Conservation (phyloP, 2,329 filamentous ascomycete genomes). For the Didymella pomorum region DNA sequence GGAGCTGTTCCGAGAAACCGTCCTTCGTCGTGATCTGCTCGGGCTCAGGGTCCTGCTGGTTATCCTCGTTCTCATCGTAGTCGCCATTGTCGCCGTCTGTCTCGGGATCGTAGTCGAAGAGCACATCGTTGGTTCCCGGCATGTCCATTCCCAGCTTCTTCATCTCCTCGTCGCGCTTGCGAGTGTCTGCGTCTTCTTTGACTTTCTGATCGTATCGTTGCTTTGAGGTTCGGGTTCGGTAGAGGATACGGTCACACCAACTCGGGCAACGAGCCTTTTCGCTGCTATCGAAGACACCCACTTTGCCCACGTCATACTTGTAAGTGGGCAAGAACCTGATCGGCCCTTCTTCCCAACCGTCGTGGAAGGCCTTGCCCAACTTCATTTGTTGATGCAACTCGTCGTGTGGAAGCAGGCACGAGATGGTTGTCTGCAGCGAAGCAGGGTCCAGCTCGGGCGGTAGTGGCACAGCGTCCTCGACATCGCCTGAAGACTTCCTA, state of each 20-base stretch:
- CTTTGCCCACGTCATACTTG: constrained; percentile 95
- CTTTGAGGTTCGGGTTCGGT: constrained; percentile 76
- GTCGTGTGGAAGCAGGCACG: constrained; percentile 88
- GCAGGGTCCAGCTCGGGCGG: constrained; percentile 73
- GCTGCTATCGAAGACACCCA: constrained; percentile 91
- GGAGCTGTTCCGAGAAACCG: constrained; percentile 63
- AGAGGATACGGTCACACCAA: constrained; percentile 96
- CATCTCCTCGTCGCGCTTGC: constrained; percentile 84
- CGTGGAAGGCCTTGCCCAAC: constrained; percentile 80
- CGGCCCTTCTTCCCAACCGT: constrained; percentile 89
- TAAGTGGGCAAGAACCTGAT: constrained; percentile 94
- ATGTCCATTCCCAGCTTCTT: constrained; percentile 78
- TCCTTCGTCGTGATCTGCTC: constrained; percentile 66
- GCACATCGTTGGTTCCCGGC: constrained; percentile 78
- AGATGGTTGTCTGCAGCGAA: constrained; percentile 86
- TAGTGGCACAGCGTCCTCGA: constrained; percentile 45
- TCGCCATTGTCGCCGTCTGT: constrained; percentile 68
- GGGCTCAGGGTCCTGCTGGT: constrained; percentile 51
- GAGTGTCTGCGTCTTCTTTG: constrained; percentile 71
- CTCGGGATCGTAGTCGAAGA: constrained; percentile 91
- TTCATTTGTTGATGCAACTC: constrained; percentile 80
- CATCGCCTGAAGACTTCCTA: constrained; percentile 25
- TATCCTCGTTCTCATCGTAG: constrained; percentile 42
- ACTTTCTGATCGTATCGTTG: constrained; percentile 69
- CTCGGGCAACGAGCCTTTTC: constrained; percentile 93